Base-by-base conservation (phyloP, 225 moss, liverwort and hornwort genomes). In the Physcomitrellopsis africana region DNA sequence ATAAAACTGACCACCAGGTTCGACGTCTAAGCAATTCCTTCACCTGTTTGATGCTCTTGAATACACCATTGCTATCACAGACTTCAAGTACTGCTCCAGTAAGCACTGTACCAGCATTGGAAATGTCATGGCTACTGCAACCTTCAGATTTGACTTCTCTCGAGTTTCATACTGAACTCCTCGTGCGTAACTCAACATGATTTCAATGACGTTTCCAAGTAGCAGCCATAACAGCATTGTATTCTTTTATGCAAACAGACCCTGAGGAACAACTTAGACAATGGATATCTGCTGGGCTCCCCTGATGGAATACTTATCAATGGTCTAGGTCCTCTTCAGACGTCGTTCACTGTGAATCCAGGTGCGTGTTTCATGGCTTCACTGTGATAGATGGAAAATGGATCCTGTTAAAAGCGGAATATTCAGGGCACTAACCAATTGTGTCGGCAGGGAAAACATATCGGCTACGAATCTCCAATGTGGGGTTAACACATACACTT, bases 301-400 rank as follows among this genome's bases (percentile, higher is more conserved):
- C 81, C 86, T 11, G 89, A 86, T 26, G 83, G 79, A 16, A 51
- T 89, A 37, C 83, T 86, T 8, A 81, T 86, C 70, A 86, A 89
- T 54, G 89, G 89, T 44, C 78, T 68, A 9, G 86, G 89, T 51
- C 64, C 83, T 8, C 78, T 79, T 49, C 76, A 79, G 44, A 77
- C 79, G 11, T 68, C 75, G 13, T 81, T 84, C 76, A 69, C 74
- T 15, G 89, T 86, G 5, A 77, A 86, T 19, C 76, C 61, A 84
- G 87, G 87, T 87, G 45, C n/a, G n/a, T 53, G 16, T 58, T 66
- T 23, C 56, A 26, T 48, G 13, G 46, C 60, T 53, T 22, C 0
- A 11, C 8, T 7, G 32, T 56, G 14, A 24, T 65, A 43, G 45
- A 17, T 18, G 54, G 13, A 51, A n/a, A 16, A 22, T 53, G 11